Base-by-base conservation (phyloP, 768 basidiomycete genomes). In the Tephrocybe sp. region DNA sequence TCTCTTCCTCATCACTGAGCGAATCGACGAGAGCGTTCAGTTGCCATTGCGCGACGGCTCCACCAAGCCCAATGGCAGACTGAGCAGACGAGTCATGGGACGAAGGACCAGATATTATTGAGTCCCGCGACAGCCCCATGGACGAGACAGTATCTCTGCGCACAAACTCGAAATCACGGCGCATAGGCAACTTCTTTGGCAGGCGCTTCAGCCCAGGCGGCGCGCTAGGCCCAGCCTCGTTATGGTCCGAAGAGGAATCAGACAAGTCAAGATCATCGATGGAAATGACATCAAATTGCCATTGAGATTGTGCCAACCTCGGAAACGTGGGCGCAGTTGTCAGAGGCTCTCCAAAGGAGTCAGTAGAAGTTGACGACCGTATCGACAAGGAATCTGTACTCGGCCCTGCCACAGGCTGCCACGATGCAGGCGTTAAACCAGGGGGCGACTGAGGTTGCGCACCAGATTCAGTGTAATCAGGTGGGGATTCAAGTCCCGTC, bases 211-310 rank as follows among this genome's bases (percentile, higher is more conserved):
- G 64, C n/a, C 82, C 84, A 7, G 78, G 75, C 0, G 77, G 78
- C 1, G 68, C 66, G 30, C 73, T 62, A 4, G 73, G 72, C 2
- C 60, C 68, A 32, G 64, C 39, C 10, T 56, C 68, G 16, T 75
- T 72, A 26, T 70, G 65, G 35, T 82, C 77, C 1, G 87, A 88
- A 12, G 85, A 87, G 1, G 80, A 77, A 62, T 90, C 89, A 1
- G 89, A 90, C n/a, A 90, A 68, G 34, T 90, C 89, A 60, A 90
- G 68, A 35, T 90, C 89, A 60, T 91, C 88, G 41, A 90, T 81
- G 5, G 87, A 86, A 17, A 85, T 85, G 40, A 89, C 77, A 52
- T 90, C 86, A 43, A 88, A 81, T 53, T 71, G 74, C 81, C 77
- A 87, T 23, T 74, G 79, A 1, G 77, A 70, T 26, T 72, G 69